Evolutionary conservation across 306 rosid species (phyloP).

Genomic region (Fragaria iinumae): DNA sequence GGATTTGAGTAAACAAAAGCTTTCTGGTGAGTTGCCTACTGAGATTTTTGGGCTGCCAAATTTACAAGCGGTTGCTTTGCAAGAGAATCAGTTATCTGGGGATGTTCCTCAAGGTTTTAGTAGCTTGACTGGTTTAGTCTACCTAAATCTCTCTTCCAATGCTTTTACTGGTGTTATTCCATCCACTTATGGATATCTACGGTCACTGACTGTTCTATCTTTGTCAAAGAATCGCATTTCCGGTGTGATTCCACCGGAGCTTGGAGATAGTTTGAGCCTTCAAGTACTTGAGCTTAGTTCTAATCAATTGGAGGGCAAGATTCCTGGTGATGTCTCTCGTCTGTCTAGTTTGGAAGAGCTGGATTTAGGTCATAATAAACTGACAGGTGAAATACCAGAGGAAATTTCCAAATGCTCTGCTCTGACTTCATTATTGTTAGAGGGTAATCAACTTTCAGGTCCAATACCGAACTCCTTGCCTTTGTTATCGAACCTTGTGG

Average conservation of each 20-base stretch:
- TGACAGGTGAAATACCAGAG: conserved; percentile 65
- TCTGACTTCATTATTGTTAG: conserved; percentile 49
- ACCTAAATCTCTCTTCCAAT: conserved; percentile 67
- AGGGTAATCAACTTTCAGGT: conserved; percentile 56
- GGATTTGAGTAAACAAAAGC: conserved; percentile 74
- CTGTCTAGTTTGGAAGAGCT: conserved; percentile 54
- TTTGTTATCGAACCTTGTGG: conserved; percentile 45
- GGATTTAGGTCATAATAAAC: conserved; percentile 55
- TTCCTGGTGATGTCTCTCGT: conserved; percentile 47
- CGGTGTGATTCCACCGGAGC: conserved; percentile 53
- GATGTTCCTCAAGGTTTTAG: conserved; percentile 82
- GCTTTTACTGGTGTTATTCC: conserved; percentile 61
- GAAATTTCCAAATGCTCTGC: conserved; percentile 59
- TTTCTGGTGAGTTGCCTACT: conserved; percentile 65
- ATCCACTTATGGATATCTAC: conserved; percentile 60
- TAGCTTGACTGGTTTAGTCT: conserved; percentile 54
- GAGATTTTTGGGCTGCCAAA: conserved; percentile 78
- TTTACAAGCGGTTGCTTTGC: conserved; percentile 56
- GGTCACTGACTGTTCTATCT: conserved; percentile 52
- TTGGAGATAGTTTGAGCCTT: conserved; percentile 64
- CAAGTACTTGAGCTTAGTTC: conserved; percentile 61
- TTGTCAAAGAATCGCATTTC: conserved; percentile 52
- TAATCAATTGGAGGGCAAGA: conserved; percentile 43
- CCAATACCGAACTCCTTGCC: conserved; percentile 59
- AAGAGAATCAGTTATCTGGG: conserved; percentile 64